Evolutionary conservation across 345 rosid genomes (phyloP).

Genomic region (Chamaenerion angustifolium): DNA sequence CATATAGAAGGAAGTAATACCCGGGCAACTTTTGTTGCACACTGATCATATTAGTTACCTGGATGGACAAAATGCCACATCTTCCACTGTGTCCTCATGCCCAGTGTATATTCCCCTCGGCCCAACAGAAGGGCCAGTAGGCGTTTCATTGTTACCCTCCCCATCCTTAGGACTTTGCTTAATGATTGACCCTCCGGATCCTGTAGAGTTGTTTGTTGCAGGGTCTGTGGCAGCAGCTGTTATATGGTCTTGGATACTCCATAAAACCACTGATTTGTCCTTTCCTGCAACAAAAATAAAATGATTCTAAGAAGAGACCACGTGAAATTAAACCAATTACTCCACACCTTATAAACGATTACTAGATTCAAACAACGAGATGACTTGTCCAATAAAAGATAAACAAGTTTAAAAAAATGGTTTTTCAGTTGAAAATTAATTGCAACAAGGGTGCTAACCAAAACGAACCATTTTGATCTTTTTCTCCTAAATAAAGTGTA

Average conservation of each 20-base stretch:
- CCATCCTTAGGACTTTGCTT: conserved; percentile 34
- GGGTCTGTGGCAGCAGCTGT: conserved; percentile 54
- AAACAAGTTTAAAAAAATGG: no score
- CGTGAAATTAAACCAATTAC: not conserved
- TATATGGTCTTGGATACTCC: conserved; percentile 99
- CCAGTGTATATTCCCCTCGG: conserved; percentile 93
- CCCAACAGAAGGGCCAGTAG: conserved; percentile 62
- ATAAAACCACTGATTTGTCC: conserved; percentile 83
- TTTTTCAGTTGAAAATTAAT: no score
- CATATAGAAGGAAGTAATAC: not conserved
- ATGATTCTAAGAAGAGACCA: not conserved
- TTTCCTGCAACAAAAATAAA: conserved; percentile 49
- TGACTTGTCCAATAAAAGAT: no score
- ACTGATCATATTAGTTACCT: conserved; percentile 38
- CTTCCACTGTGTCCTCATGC: conserved; percentile 97
- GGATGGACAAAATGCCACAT: conserved; percentile 87
- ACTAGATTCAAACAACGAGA: no score
- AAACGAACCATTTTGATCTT: no score
- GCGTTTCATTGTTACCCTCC: conserved; percentile 53
- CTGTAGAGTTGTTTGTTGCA: conserved; percentile 43
- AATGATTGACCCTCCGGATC: conserved; percentile 61
- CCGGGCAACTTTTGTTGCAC: not conserved
- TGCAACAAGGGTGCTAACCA: no score
- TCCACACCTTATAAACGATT: not conserved
- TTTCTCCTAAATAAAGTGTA: no score